Conservation (phyloP, 1,284 basidiomycete genomes). For the Tremellales sp. region DNA sequence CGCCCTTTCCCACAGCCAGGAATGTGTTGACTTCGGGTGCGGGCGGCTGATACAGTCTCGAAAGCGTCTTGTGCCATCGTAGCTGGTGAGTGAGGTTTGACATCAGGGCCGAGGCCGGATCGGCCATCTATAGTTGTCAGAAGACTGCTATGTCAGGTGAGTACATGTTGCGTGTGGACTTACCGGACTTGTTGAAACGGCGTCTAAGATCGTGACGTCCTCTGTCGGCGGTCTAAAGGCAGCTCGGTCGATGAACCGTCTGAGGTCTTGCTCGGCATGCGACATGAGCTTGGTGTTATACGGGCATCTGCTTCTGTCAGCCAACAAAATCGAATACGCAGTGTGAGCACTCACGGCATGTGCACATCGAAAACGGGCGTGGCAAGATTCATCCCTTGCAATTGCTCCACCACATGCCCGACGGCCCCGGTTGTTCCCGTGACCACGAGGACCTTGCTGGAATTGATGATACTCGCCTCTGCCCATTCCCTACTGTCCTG, state of each 20-base stretch:
- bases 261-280: slow-evolving; percentile 39
- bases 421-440: slow-evolving; percentile 45
- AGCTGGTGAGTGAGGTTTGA: slow-evolving; percentile 41
- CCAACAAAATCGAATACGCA: neutral
- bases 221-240: slow-evolving; percentile 23
- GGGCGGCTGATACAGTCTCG: slow-evolving; percentile 31
- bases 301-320: slow-evolving; percentile 24
- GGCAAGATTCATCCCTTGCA: slow-evolving; percentile 40
- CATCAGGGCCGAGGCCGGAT: slow-evolving; percentile 34
- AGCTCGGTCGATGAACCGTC: slow-evolving; percentile 33
- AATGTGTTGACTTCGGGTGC: slow-evolving; percentile 32
- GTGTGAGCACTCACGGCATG: slow-evolving; percentile 34
- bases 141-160: neutral
- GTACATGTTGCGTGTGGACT: slow-evolving; percentile 6
- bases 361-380: slow-evolving; percentile 48
- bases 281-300: slow-evolving; percentile 46
- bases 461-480: slow-evolving; percentile 45
- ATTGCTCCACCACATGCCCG: slow-evolving; percentile 38
- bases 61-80: slow-evolving; percentile 46
- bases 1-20: slow-evolving; percentile 43
- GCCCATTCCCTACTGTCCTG: slow-evolving; percentile 42
- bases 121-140: slow-evolving; percentile 16
- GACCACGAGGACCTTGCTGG: slow-evolving; percentile 42
- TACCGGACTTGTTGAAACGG: slow-evolving; percentile 41
- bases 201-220: slow-evolving; percentile 39